phyloP scores from a whole-genome alignment of 73 alveolate species.

The Symbiodinium pilosum region DNA sequence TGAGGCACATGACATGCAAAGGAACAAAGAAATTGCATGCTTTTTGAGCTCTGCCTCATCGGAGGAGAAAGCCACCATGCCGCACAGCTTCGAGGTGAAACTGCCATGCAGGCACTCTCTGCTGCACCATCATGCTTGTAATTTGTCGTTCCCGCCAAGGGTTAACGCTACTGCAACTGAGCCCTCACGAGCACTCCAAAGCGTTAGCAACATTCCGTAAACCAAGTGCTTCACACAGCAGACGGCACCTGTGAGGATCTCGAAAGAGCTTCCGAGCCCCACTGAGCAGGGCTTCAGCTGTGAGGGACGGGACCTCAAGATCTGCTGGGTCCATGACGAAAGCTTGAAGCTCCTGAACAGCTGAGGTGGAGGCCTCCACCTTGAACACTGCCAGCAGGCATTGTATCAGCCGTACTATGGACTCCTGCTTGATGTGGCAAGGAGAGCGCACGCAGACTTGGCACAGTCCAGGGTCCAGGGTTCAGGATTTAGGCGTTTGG shows the following conservation, averaged over 20 bases:
- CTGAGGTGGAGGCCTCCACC: constrained; percentile 45
- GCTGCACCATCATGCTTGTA: too few species aligned
- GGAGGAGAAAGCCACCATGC: constrained; percentile 64
- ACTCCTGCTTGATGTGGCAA: too few species aligned
- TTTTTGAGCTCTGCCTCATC: constrained; percentile 26
- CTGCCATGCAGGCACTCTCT: neutral
- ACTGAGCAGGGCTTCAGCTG: constrained; percentile 91
- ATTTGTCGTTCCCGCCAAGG: too few species aligned
- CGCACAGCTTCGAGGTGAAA: constrained; percentile 79
- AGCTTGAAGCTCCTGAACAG: neutral
- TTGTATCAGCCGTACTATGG: constrained; percentile 63
- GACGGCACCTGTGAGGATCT: constrained; percentile 63
- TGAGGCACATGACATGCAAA: neutral
- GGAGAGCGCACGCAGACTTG: too few species aligned
- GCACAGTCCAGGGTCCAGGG: too few species aligned
- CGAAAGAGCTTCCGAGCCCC: constrained; percentile 64
- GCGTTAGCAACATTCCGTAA: too few species aligned
- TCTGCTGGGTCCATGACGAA: neutral
- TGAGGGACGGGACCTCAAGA: constrained; percentile 33
- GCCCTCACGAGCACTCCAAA: too few species aligned
- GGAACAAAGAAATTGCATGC: neutral
- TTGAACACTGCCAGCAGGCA: constrained; percentile 55
- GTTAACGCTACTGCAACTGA: too few species aligned
- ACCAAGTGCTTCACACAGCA: too few species aligned
- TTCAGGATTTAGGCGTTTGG: too few species aligned